Base-by-base conservation (phyloP, 768 basidiomycete species). In the Termitomyces sp. region DNA sequence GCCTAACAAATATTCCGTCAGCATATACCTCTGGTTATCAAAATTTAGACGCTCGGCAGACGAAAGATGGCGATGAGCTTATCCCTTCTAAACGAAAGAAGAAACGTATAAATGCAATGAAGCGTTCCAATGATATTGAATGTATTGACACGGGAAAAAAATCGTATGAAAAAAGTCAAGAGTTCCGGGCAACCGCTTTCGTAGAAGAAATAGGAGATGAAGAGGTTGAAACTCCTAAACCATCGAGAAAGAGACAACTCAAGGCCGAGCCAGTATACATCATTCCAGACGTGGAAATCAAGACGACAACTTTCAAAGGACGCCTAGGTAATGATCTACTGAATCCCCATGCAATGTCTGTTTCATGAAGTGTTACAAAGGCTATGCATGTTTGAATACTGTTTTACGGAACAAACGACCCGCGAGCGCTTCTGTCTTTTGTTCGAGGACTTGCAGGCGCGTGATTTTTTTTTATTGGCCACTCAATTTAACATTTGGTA, bases 371-470 rank as follows among this genome's bases (percentile, higher is more conserved):
- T 50, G n/a, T 33, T 7, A 1, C 22, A 57, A 39, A 79, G 86
- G 86, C 2, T 89, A 94, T 68, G 93, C 93, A 3, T 95, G 93
- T 67, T 70, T 95, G 51, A 95, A 95, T 66, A 95, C 94, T 0
- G 77, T 97, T 16, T 72, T 96, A 13, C 81, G 94, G 46, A 84
- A 76, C 33, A 78, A 75, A 60, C 91, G 87, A 63, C 91, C 93
- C 20, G 76, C 84, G 0, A 76, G 65, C 0, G 80, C 83, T 18
- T 71, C 85, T 0, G 70, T 94, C 13, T 96, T 96, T 67, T 94
- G 93, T 68, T 85, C 87, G 11, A 76, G 85, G 61, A 86, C 85
- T 34, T 85, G 84, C 69, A 77, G 85, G 84, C 82, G 53, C 39
- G 75, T 64, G 22, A 48, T 20, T 16, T 42, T 2, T 18, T 3